Evolutionary conservation across 1,284 basidiomycete genomes (phyloP).

Genomic region (Sanghuangporus sanghuang): DNA sequence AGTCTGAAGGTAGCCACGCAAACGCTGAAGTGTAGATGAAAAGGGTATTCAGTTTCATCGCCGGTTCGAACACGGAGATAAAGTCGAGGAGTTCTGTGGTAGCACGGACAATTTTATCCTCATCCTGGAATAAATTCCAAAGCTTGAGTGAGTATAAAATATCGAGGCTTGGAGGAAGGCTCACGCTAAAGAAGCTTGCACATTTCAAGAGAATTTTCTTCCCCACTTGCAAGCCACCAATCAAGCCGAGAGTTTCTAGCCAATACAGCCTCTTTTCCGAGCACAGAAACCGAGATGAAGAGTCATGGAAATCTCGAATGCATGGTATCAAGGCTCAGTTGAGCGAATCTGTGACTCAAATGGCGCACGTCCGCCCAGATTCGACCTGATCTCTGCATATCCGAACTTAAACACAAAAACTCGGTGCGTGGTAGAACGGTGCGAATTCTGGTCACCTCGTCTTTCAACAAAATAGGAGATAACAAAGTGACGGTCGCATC

Average conservation of each 20-base stretch:
- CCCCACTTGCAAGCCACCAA: neutral
- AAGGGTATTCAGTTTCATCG: neutral
- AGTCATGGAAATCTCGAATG: neutral
- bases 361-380: neutral
- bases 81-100: neutral
- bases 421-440: neutral
- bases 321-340: neutral
- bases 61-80: neutral
- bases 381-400: neutral
- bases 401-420: neutral
- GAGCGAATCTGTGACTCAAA: neutral
- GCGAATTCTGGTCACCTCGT: too few species aligned
- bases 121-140: neutral
- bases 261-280: neutral
- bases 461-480: too few species aligned
- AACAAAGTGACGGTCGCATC: too few species aligned
- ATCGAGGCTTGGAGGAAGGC: neutral
- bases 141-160: neutral
- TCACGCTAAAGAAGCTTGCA: neutral
- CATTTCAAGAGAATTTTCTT: neutral
- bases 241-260: neutral
- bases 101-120: neutral
- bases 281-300: neutral
- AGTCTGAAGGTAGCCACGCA: neutral
- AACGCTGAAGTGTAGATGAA: conserved; percentile 5